Evolutionary conservation across 2,329 filamentous ascomycete species (phyloP), one percentile per base, ranked within the genome.

Genomic region (Aspergillus proliferans): DNA sequence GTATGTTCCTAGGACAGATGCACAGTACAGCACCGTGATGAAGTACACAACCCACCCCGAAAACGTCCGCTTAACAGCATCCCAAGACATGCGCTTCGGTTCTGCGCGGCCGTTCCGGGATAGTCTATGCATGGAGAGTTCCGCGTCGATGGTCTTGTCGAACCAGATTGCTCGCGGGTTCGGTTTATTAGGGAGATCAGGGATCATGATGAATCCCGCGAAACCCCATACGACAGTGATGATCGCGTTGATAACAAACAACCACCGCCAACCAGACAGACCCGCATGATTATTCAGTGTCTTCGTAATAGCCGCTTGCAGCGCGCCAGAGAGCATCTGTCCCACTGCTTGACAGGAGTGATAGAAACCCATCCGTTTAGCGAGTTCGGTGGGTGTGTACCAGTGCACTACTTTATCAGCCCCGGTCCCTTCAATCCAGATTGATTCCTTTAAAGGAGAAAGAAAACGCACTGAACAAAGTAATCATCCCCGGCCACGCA

Each of bases 31-130:
- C 0, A 71, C 54, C 1, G 74, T 61, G 10, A 78, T 66, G 53
- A 75, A 71, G 51, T 76, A 77, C 0, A 73, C 64, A 1, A 73
- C 65, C 74, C 74, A 76, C 44, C 64, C 66, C 0, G 57, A 60
- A 46, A 76, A 71, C 0, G 74, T 74, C 6, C 75, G 68, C 55
- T 69, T 72, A 26, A 69, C 67, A 41, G 69, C 70, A 1, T 62
- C 68, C 71, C 71, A 74, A 2, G 67, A 71, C 52, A 77, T 71
- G 33, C 62, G 67, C 60, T 73, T 75, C 0, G 73, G 69, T 47
- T 76, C 74, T 7, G 72, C 70, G 21, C 74, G 69, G 6, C 70
- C 69, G 51, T 76, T 65, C 0, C 74, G 67, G 39, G 68, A 66
- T 1, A 77, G 61, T 3, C 75, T 64, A 26, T 70, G 66, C 61